Percentiles rank a stretch among this genome's conserved stretches.
Conservation (phyloP, 192 early-diverging fungal species). For the Coemansia sp. region DNA sequence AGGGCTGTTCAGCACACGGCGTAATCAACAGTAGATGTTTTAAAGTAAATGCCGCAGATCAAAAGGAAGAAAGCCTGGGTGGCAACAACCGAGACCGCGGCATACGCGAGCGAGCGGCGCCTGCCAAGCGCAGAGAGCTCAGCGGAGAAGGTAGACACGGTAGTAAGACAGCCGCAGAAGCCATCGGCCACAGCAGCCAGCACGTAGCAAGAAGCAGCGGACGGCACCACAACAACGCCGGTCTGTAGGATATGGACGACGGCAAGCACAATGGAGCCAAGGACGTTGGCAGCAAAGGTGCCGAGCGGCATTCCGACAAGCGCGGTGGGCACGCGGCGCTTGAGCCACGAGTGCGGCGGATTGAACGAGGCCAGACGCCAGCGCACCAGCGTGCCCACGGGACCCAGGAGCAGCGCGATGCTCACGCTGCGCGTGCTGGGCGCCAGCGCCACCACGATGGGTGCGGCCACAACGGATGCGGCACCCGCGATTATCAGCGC, state of each 20-base stretch:
- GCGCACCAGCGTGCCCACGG: constrained; percentile 39
- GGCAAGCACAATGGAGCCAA: constrained; percentile 33
- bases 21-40: constrained; percentile 14
- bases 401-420: constrained; percentile 40
- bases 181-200: constrained; percentile 54
- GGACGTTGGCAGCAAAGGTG: constrained; percentile 47
- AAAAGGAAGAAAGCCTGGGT: constrained; percentile 41
- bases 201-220: constrained; percentile 35
- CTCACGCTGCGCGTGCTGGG: constrained; percentile 36
- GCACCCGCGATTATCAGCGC: constrained; percentile 15
- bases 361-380: constrained; percentile 49
- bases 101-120: constrained; percentile 24
- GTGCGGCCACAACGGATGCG: constrained; percentile 8
- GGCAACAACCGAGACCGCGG: constrained; percentile 31
- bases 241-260: constrained; percentile 37
- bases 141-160: constrained; percentile 63
- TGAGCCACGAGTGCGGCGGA: not conserved
- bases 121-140: constrained; percentile 44
- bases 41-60: constrained; percentile 49
- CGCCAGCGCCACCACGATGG: constrained; percentile 30
- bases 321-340: not conserved
- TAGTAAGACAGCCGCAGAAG: constrained; percentile 71
- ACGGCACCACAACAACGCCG: constrained; percentile 39
- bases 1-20: not conserved
- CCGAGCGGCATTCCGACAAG: constrained; percentile 33